Evolutionary conservation across 305 asterid species (phyloP), one percentile per base, ranked within the genome.

Genomic region (Nicotiana rustica): DNA sequence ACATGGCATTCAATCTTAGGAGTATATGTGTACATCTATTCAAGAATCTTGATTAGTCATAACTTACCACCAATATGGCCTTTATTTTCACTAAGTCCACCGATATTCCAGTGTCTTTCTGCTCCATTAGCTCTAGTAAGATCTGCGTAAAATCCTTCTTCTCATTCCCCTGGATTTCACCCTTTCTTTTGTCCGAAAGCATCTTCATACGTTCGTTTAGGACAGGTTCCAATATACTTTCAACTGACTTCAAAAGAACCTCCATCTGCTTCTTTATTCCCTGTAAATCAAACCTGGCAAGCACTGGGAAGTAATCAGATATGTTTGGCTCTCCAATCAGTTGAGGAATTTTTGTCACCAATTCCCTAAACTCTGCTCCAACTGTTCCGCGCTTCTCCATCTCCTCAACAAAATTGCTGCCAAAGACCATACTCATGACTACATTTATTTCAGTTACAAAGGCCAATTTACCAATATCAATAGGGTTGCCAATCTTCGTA

Each of bases 401-500:
- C 4, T 4, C 9, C 77, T 44, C 49, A 35, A 68, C 1, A 87
- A 38, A 38, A 38, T 38, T 38, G 7, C 9, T 38, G 44, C 44
- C 44, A 38, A 38, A 38, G 44, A 38, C 85, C 93, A 91, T 90
- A 9, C 80, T 86, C 68, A 86, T 88, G 56, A 87, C 83, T 64
- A 93, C 91, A 60, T 92, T 89, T 0, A 91, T 87, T 44, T 87
- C 88, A 31, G 84, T 87, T 81, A 84, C 62, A 82, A 92, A 92
- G 88, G 91, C 89, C 44, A 85, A 83, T 77, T 92, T 92, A 1
- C 94, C 93, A 4, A 93, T 80, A 5, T 91, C 81, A 1, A 93
- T 88, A 0, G 83, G 75, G 5, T 80, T 9, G 0, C 89, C 92
- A 9, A 82, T 82, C 18, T 41, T 55, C 3, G 77, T 9, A 41